Base-by-base conservation (phyloP, 2,329 filamentous ascomycete genomes). In the Fusarium buharicum region DNA sequence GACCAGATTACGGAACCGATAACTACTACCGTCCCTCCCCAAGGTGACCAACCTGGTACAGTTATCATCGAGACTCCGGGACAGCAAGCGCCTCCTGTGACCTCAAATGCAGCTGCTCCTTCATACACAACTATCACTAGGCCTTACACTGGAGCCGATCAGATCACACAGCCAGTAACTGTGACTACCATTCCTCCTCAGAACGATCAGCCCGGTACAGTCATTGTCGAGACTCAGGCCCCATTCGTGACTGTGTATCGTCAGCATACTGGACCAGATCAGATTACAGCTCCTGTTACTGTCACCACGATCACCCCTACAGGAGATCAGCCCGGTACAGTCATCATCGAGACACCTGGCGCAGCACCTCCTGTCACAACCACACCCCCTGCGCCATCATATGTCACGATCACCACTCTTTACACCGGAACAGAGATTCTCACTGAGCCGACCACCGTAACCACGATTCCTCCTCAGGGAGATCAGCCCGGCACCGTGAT, bases 61-160 rank as follows among this genome's bases (percentile, higher is more conserved):
- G 48, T 63, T 17, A 60, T 63, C 13, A 55, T 63, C 12, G 59
- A 63, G 54, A 63, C 59, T 7, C 59, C 57, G 36, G 56, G 55
- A 28, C 39, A 49, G 28, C 43, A 60, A 55, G 43, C 39, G 49
- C 48, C 48, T 22, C 55, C 55, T 13, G 37, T 50, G n/a, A 60
- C 49, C 3, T 44, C 59, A n/a, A 40, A 49, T 14, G 47, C 59
- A 22, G 16, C 24, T 18, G 41, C 27, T 9, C 31, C 49, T 22
- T 50, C 48, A 16, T 60, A 63, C 45, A 16, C 63, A 30, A 63
- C 59, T 7, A 43, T 63, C 8, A 55, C 55, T 40, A 59, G 59
- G 28, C 40, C 33, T 4, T 45, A 63, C 12, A 60, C 59, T 13
- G 60, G 60, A 28, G 30, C 33, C 20, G 40, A 43, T 4, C 36